These are phyloP conservation scores for Fraxinus floribunda DNA, from an alignment of 305 asterid species.

Conservation along the genomic window DNA sequence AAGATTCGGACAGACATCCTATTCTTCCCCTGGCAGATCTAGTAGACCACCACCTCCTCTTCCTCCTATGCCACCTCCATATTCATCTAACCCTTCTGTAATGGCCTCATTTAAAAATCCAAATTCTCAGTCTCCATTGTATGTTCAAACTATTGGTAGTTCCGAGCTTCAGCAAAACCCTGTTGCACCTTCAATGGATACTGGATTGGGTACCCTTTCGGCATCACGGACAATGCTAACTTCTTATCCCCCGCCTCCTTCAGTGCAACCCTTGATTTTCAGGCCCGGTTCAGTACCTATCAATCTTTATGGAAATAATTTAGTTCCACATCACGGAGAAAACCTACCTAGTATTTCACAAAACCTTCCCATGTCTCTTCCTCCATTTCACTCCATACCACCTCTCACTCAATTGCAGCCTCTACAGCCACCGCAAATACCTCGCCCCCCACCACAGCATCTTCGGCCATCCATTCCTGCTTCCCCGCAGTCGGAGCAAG, in stretches of 20 bases:
- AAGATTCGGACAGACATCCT: slow-evolving; percentile 55
- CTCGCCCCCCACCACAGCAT: slow-evolving; percentile 78
- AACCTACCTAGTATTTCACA: slow-evolving; percentile 45
- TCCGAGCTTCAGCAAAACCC: slow-evolving; percentile 57
- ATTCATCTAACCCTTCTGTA: slow-evolving; percentile 44
- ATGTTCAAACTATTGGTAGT: slow-evolving; percentile 46
- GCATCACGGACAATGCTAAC: slow-evolving; percentile 50
- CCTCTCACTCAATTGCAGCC: slow-evolving; percentile 73
- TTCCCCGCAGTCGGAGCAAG: slow-evolving; percentile 70
- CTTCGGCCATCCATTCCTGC: slow-evolving; percentile 68
- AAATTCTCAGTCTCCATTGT: slow-evolving; percentile 53
- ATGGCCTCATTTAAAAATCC: slow-evolving; percentile 43
- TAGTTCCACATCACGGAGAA: slow-evolving; percentile 60
- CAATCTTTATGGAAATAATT: slow-evolving; percentile 54
- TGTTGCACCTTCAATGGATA: slow-evolving; percentile 35
- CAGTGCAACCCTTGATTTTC: slow-evolving; percentile 55
- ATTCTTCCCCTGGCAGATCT: slow-evolving; percentile 60
- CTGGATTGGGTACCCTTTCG: slow-evolving; percentile 37
- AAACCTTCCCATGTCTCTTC: slow-evolving; percentile 47
- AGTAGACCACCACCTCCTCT: slow-evolving; percentile 82
- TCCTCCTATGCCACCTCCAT: slow-evolving; percentile 84
- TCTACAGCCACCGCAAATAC: slow-evolving; percentile 79
- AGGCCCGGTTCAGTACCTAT: slow-evolving; percentile 61
- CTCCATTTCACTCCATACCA: slow-evolving; percentile 51
- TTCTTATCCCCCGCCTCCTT: slow-evolving; percentile 54